Conservation (phyloP, 2,329 filamentous ascomycete genomes). For the Paracoccidioides brasiliensis region DNA sequence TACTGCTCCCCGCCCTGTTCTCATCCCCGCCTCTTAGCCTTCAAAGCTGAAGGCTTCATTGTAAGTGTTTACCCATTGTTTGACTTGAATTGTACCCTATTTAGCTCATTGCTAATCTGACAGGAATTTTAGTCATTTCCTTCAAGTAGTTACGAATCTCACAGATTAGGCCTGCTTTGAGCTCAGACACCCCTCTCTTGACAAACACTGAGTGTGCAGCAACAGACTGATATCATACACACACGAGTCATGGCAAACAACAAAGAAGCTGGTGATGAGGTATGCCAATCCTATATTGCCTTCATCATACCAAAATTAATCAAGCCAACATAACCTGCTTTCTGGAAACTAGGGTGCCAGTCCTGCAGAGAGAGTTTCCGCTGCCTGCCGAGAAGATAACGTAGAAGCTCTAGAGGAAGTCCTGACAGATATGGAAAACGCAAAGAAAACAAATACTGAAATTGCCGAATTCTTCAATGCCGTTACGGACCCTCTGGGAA, state of each 20-base stretch:
- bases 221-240: neutral
- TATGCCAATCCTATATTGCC: slow-evolving; percentile 12
- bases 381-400: slow-evolving; percentile 89
- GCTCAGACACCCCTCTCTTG: no score
- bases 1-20: neutral
- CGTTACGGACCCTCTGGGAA: slow-evolving; percentile 73
- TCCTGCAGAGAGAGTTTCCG: slow-evolving; percentile 71
- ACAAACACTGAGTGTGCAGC: neutral
- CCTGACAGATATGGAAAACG: slow-evolving; percentile 41
- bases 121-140: neutral
- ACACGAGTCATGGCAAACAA: neutral
- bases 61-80: neutral
- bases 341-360: slow-evolving; percentile 56
- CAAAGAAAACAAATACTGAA: slow-evolving; percentile 43
- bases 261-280: slow-evolving; percentile 33
- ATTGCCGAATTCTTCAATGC: slow-evolving; percentile 71
- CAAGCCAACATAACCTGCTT: slow-evolving; percentile 3
- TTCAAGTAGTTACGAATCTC: neutral
- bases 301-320: neutral
- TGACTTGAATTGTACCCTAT: neutral
- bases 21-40: neutral
- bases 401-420: slow-evolving; percentile 68
- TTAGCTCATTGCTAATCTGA: neutral
- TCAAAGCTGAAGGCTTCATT: neutral
- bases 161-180: neutral